Evolutionary conservation across 225 moss, liverwort and hornwort species (phyloP), one percentile per base, ranked within the genome.

Genomic region (Antitrichia curtipendula): DNA sequence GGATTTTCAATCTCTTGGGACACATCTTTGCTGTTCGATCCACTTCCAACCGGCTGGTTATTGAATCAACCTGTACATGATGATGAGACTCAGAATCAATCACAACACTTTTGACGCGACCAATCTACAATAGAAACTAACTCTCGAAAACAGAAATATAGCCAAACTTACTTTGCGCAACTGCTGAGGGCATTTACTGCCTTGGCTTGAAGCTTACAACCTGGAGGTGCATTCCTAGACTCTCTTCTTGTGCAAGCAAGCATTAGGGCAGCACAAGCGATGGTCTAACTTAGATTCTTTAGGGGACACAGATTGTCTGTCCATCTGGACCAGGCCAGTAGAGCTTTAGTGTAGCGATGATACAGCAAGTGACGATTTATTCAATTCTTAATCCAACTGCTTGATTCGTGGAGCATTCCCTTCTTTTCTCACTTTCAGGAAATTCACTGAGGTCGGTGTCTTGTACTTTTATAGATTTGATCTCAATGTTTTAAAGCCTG

Each of bases 211-310:
- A 24, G 54, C 71, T 90, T 12, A 25, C 80, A 65, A 73, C 62
- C 25, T 59, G 75, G 50, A 76, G 53, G 24, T 47, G 77, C 60
- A 85, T 70, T 40, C 58, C 8, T 78, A 8, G 82, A 47, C 52
- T 79, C 25, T 59, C 23, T 53, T 81, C 75, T 82, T 66, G 88
- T 88, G 88, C 82, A 88, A 88, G 85, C 82, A 88, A 88, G 85
- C 85, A 85, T 43, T 34, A 75, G 28, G 81, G 90, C 79, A 85
- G 88, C 88, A 88, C 32, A 61, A 85, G 61, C 57, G 16, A 65
- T 32, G 43, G 38, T 63, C n/a, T 49, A n/a, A n/a, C n/a, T n/a
- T n/a, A 32, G 56, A 69, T 40, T 50, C 25, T 36, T 45, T 75
- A 49, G 41, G 28, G 28, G 61, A 47, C 40, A 80, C 66, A 81